phyloP scores from a whole-genome alignment of 2,329 filamentous ascomycete genomes.

The Fusarium vanettenii region DNA sequence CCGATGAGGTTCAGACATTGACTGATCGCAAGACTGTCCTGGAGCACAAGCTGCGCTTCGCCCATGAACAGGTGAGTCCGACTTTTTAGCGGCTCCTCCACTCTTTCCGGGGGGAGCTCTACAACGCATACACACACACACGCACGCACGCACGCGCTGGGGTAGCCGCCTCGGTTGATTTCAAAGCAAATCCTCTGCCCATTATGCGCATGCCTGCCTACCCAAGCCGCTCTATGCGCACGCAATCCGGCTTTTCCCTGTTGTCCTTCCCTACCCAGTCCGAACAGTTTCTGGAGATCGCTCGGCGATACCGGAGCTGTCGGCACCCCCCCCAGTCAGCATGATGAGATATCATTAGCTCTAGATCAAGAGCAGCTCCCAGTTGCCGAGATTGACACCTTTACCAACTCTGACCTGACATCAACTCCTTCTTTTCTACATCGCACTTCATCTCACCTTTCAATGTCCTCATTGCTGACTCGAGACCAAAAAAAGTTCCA shows the following conservation, averaged over 20 bases:
- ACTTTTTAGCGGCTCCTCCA: constrained; percentile 13
- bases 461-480: constrained; percentile 37
- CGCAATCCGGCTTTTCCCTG: constrained; percentile 21
- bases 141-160: neutral
- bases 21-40: constrained; percentile 73
- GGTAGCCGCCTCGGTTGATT: constrained; percentile 20
- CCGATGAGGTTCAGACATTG: constrained; percentile 72
- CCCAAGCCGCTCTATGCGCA: neutral
- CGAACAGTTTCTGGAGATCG: constrained; percentile 20
- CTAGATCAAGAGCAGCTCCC: constrained; percentile 81
- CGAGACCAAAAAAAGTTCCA: constrained; percentile 64
- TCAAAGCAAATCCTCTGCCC: constrained; percentile 25
- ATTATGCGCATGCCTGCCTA: neutral
- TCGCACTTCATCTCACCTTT: constrained; percentile 4
- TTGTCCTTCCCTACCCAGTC: constrained; percentile 6
- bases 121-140: neutral
- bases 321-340: constrained; percentile 36
- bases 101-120: neutral
- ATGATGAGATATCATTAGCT: constrained; percentile 72
- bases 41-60: constrained; percentile 75
- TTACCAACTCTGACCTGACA: constrained; percentile 54
- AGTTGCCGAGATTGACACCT: constrained; percentile 69
- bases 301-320: constrained; percentile 44
- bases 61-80: constrained; percentile 71
- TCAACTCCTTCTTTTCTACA: constrained; percentile 11